Percentiles rank a stretch among this genome's conserved stretches.
phyloP scores from a whole-genome alignment of 345 rosid genomes.

The Citrus reticulata region DNA sequence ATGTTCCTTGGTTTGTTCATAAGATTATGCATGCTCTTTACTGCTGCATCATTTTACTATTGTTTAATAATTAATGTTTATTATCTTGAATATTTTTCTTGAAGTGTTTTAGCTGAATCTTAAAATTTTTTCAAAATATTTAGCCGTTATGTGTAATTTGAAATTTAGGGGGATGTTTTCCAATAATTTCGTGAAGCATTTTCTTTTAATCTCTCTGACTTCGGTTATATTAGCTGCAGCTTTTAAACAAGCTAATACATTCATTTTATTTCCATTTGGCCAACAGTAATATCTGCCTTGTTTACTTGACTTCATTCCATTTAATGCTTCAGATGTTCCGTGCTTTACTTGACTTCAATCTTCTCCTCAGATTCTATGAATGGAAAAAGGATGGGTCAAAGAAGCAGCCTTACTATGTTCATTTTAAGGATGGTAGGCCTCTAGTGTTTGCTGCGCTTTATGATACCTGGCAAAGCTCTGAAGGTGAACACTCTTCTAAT shows the following conservation, averaged over 20 bases:
- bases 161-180: not conserved
- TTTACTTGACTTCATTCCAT: not conserved
- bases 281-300: not conserved
- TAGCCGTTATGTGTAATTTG: not conserved
- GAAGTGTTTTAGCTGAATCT: slow-evolving; percentile 2
- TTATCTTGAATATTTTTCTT: not conserved
- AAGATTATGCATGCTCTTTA: not conserved
- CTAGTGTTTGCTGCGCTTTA: slow-evolving; percentile 87
- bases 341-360: slow-evolving; percentile 1
- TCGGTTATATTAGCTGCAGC: not conserved
- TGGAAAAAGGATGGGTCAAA: slow-evolving; percentile 93
- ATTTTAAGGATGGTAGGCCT: slow-evolving; percentile 81
- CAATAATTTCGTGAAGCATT: not conserved
- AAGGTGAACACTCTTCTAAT: slow-evolving; percentile 37
- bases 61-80: not conserved
- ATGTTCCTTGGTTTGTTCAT: slow-evolving; percentile 1
- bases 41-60: not conserved
- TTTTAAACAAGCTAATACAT: not conserved
- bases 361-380: slow-evolving; percentile 72
- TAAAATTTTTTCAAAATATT: not conserved
- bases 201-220: not conserved
- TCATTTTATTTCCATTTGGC: not conserved
- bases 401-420: slow-evolving; percentile 86
- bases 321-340: not conserved
- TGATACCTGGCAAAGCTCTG: slow-evolving; percentile 78